Percentiles rank a stretch among this genome's conserved stretches.
Evolutionary conservation across 805 yeast species (phyloP).

Genomic region (Nakazawaea pomicola): DNA sequence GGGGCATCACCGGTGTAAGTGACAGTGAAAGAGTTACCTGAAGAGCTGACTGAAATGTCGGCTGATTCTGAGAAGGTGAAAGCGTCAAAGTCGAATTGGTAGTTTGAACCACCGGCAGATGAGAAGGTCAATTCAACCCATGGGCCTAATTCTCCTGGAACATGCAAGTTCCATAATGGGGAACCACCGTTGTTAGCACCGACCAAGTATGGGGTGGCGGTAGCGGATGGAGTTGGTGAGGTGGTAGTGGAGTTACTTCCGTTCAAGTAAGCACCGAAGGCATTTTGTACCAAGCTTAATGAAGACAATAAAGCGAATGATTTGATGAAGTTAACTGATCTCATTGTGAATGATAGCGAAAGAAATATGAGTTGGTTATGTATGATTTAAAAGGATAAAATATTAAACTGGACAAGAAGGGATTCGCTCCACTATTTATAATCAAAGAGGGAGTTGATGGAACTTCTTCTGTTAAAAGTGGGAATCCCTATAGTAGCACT

Average conservation of each 20-base stretch:
- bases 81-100: slow-evolving; percentile 7
- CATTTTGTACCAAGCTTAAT: slow-evolving; percentile 4
- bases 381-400: not conserved
- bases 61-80: slow-evolving; percentile 6
- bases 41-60: slow-evolving; percentile 1
- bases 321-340: slow-evolving; percentile 3
- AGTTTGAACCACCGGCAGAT: slow-evolving; percentile 11
- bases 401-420: not conserved
- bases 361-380: slow-evolving; percentile 5
- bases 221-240: slow-evolving; percentile 1
- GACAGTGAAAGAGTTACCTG: slow-evolving; percentile 10
- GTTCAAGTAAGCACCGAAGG: slow-evolving; percentile 9
- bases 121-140: slow-evolving; percentile 11
- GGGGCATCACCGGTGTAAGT: slow-evolving; percentile 11
- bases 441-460: too few species aligned
- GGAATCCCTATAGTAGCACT: too few species aligned
- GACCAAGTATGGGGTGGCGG: slow-evolving; percentile 9
- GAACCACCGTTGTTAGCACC: slow-evolving; percentile 7
- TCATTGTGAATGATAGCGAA: slow-evolving; percentile 6
- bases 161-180: slow-evolving; percentile 12
- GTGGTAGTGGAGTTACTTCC: slow-evolving; percentile 3
- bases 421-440: not conserved
- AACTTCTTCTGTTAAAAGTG: too few species aligned
- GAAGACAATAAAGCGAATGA: slow-evolving; percentile 11
- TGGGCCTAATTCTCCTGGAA: slow-evolving; percentile 11